Evolutionary conservation across 2,329 filamentous ascomycete genomes (phyloP).

Genomic region (Phoma sp.): DNA sequence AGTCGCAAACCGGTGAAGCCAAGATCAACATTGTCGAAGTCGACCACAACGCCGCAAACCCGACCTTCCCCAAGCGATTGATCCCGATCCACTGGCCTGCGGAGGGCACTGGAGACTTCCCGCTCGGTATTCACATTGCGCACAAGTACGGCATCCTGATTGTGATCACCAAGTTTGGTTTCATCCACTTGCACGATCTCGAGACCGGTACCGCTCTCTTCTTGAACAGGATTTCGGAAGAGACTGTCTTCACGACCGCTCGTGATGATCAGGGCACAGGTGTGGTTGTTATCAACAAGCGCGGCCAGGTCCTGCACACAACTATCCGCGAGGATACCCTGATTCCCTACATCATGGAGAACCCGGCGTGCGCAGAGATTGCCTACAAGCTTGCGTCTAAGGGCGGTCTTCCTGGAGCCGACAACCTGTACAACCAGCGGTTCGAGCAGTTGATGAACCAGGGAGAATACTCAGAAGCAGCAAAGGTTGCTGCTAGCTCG

Average conservation of each 20-base stretch:
- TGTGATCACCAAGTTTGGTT: conserved; percentile 97
- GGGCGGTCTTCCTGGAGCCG: conserved; percentile 90
- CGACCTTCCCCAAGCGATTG: conserved; percentile 90
- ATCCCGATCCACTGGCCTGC: conserved; percentile 98
- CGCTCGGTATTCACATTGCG: conserved; percentile 96
- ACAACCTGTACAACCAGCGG: conserved; percentile 88
- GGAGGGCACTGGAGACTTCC: conserved; percentile 96
- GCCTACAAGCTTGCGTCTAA: conserved; percentile 96
- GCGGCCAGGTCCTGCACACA: conserved; percentile 94
- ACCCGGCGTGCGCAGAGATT: conserved; percentile 90
- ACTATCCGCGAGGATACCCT: conserved; percentile 90
- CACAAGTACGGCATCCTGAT: conserved; percentile 97
- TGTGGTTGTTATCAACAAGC: conserved; percentile 93
- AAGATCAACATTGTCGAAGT: conserved; percentile 99
- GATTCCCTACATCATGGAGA: conserved; percentile 94
- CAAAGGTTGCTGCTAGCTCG: conserved; percentile 95
- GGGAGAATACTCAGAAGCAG: conserved; percentile 84
- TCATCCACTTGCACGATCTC: conserved; percentile 97
- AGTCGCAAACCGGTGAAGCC: conserved; percentile 78
- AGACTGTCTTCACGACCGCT: conserved; percentile 96
- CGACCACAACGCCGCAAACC: conserved; percentile 88
- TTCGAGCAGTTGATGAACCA: conserved; percentile 86
- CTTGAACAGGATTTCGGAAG: conserved; percentile 99
- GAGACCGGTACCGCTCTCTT: conserved; percentile 96
- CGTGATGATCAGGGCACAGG: conserved; percentile 83